Evolutionary conservation across 78 protist genomes (phyloP).

Genomic region (Thecamonas trahens): DNA sequence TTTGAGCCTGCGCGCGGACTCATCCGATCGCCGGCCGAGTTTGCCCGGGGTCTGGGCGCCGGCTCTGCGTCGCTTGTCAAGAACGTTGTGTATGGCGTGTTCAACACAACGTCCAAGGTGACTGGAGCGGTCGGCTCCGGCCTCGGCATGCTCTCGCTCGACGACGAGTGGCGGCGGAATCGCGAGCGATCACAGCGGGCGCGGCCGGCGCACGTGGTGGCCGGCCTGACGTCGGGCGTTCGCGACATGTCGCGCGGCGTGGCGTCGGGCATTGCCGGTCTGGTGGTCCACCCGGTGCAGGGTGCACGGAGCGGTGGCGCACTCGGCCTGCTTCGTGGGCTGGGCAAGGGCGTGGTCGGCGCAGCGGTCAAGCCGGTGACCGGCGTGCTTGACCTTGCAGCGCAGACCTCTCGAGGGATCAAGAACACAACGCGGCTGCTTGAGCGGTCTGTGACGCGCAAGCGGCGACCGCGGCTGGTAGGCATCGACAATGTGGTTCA

Average conservation of each 20-base stretch:
- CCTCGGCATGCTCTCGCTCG: conserved; percentile 6
- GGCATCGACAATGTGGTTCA: too few relatives aligned
- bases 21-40: neutral
- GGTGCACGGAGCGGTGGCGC: conserved; percentile 2
- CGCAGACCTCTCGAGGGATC: neutral
- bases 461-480: too few relatives aligned
- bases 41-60: neutral
- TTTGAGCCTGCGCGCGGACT: neutral
- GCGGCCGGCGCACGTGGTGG: neutral
- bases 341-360: conserved; percentile 5
- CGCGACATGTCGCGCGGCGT: neutral
- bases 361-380: conserved; percentile 9
- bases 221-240: neutral
- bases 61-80: neutral
- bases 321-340: neutral
- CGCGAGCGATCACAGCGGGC: too few relatives aligned
- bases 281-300: neutral
- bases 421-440: too few relatives aligned
- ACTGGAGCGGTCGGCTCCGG: neutral
- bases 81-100: neutral
- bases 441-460: too few relatives aligned
- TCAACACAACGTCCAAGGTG: neutral
- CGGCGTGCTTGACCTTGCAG: conserved; percentile 7
- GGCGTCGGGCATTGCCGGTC: neutral
- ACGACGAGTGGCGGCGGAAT: neutral